Percentiles rank a stretch among this genome's conserved stretches.
Conservation (phyloP, 1,284 basidiomycete species). For the Irpex sp. region DNA sequence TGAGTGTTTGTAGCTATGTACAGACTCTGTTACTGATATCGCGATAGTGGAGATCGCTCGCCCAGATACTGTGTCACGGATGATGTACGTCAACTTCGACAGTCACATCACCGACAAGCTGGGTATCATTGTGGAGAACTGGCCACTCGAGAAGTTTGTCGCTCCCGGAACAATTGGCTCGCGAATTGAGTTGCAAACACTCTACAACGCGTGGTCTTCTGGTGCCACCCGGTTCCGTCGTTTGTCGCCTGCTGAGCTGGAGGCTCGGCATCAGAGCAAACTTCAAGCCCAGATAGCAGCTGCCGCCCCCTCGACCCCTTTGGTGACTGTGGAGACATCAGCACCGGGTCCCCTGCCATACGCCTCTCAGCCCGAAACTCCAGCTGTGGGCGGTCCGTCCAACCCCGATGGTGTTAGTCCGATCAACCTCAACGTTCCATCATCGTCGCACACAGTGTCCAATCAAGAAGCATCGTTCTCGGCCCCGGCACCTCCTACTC, state of each 20-base stretch:
- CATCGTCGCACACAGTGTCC: background rate
- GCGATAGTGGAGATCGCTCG: constrained; percentile 3
- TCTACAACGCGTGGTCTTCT: constrained; percentile 11
- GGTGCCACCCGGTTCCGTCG: constrained; percentile 10
- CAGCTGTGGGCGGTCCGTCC: too few species aligned
- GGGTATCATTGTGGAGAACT: constrained; percentile 19
- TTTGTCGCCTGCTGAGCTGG: constrained; percentile 9
- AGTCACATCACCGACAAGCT: constrained; percentile 16
- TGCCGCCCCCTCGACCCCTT: background rate
- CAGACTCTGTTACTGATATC: too few species aligned
- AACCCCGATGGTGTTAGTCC: too few species aligned
- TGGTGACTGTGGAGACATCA: background rate
- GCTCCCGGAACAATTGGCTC: constrained; percentile 16
- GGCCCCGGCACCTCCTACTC: background rate
- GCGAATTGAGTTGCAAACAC: constrained; percentile 14
- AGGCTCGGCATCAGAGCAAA: background rate
- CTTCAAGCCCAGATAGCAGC: background rate
- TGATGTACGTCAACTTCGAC: constrained; percentile 22
- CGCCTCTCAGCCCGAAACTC: too few species aligned
- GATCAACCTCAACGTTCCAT: background rate
- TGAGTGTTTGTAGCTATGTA: too few species aligned
- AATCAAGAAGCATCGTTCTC: too few species aligned
- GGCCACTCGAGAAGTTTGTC: constrained; percentile 21
- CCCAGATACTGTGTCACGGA: constrained; percentile 7
- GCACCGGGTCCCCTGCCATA: too few species aligned